Base-by-base conservation (phyloP, 208 protist genomes). In the Phytomonas sp. region DNA sequence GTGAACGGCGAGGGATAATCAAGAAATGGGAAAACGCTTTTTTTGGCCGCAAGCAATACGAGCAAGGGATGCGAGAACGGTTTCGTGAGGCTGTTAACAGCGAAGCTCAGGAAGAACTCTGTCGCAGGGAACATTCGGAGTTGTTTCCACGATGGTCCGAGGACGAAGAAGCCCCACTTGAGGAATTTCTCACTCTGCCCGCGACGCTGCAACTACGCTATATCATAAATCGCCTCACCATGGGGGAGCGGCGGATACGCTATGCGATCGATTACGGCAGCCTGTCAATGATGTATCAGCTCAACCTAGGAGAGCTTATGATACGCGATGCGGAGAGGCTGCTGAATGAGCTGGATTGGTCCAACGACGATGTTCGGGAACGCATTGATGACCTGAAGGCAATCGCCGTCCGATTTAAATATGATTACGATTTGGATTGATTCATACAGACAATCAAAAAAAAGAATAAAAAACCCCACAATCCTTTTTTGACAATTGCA, bases 11-110 rank as follows among this genome's bases (percentile, higher is more conserved):
- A 2, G 69, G 79, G 28, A 74, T 92, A 30, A 71, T 74, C 6
- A 65, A 74, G 66, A 75, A 84, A 37, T 96, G 91, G 91, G 91
- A 93, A 64, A 93, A 91, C 63, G 89, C 91, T 32, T 96, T 96
- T 66, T 91, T 92, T 76, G 86, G 86, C 29, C 80, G 86, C 28
- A 67, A 90, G 69, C 87, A 92, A 73, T 93, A 82, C 72, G 91
- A 96, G 33, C 67, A 81, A 3, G 86, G 88, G 15, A 96, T 96
- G 91, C 91, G 87, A 66, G 81, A 85, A 62, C 78, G 81, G 6
- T 96, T 84, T 62, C 64, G 71, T 4, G 66, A 76, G 17, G 90
- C 87, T 0, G 46, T 88, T 26, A 79, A 79, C 20, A 71, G 74
- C 8, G 85, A 93, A 66, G 84, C 89, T 29, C 72, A 32, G 31